phyloP scores from a whole-genome alignment of 2,329 filamentous ascomycete genomes.

The Alternaria triticina region DNA sequence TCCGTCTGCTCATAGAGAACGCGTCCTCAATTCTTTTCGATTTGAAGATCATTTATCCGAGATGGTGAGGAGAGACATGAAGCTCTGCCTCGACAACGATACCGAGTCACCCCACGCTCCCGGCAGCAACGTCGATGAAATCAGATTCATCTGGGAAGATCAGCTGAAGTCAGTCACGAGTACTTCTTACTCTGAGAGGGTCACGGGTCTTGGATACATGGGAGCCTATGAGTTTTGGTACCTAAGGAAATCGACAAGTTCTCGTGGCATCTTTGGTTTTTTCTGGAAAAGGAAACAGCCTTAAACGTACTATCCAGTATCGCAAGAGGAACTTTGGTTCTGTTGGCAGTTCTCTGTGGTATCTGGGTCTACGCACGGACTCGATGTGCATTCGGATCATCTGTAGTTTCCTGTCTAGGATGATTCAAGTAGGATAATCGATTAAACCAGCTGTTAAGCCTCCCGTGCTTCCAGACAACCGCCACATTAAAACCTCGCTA shows the following conservation, averaged over 20 bases:
- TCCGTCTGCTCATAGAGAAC: no score
- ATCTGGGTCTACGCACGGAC: background rate
- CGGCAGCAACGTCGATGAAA: background rate
- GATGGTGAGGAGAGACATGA: background rate
- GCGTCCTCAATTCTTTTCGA: no score
- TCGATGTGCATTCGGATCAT: background rate
- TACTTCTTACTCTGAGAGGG: background rate
- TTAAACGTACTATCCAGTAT: background rate
- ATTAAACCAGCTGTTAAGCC: background rate
- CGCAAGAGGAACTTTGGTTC: background rate
- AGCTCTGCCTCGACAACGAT: background rate
- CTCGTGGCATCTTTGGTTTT: background rate
- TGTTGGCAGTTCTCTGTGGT: background rate
- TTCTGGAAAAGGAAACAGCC: background rate
- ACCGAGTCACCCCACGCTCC: background rate
- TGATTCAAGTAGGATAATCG: no score
- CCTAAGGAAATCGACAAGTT: background rate
- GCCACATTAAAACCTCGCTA: background rate
- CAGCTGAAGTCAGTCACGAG: background rate
- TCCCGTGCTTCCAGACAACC: background rate
- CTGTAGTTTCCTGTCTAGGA: no score
- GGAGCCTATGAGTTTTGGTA: background rate
- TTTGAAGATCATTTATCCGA: no score
- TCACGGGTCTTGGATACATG: background rate
- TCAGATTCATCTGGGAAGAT: background rate